These are phyloP conservation scores for Heritiera fomes DNA, from an alignment of 345 rosid genomes.

Conservation along the genomic window DNA sequence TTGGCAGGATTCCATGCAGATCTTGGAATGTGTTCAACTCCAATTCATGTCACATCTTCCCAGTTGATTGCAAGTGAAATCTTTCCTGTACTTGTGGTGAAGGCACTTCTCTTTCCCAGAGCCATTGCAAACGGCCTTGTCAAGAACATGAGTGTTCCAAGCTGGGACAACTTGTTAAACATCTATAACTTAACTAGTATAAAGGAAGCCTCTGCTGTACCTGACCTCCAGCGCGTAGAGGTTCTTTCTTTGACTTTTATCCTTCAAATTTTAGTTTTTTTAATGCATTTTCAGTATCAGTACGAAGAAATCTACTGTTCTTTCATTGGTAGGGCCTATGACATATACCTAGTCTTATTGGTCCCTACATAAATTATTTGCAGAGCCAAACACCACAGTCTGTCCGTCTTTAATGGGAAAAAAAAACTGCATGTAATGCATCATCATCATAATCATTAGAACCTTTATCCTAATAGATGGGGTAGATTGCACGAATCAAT, in stretches of 20 bases:
- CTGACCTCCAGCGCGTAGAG: conserved; percentile 93
- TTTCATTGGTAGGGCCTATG: neutral
- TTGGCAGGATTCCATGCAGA: conserved; percentile 78
- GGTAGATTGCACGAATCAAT: neutral
- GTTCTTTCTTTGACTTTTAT: conserved; percentile 32
- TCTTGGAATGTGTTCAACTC: conserved; percentile 84
- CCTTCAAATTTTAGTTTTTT: conserved; percentile 9
- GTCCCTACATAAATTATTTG: neutral
- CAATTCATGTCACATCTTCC: conserved; percentile 89
- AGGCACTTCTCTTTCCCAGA: conserved; percentile 85
- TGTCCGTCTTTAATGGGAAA: neutral
- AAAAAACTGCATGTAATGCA: neutral
- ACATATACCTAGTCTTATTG: neutral
- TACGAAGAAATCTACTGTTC: neutral
- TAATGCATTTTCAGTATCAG: neutral
- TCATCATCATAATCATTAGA: neutral
- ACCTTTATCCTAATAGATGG: no score
- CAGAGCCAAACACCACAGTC: neutral
- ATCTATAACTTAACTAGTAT: conserved; percentile 65
- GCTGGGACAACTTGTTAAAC: conserved; percentile 66
- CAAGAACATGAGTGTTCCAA: conserved; percentile 59
- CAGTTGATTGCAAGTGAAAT: conserved; percentile 93
- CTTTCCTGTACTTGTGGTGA: conserved; percentile 76
- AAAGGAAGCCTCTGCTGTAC: conserved; percentile 70
- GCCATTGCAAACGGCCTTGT: conserved; percentile 64